phyloP scores from a whole-genome alignment of 2,329 filamentous ascomycete genomes.

The Hypoxylon sp. region DNA sequence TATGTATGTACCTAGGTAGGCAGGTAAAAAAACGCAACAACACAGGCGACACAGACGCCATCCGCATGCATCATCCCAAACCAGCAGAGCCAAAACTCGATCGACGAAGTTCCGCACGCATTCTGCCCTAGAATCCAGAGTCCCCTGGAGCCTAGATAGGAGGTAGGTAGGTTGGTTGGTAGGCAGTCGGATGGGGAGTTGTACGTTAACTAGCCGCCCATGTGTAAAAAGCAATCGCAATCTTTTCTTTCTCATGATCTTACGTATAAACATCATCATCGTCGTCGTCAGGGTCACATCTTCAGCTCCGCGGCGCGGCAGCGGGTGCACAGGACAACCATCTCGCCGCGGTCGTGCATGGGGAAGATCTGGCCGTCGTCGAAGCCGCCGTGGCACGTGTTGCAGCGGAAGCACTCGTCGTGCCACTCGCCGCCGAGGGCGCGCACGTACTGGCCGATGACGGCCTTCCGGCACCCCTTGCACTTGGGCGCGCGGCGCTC shows the following conservation, averaged over 20 bases:
- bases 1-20: no score
- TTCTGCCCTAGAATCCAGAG: no score
- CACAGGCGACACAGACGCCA: not conserved
- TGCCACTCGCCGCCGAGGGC: conserved; percentile 95
- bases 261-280: not conserved
- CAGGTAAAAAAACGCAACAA: conserved; percentile 8
- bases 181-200: no score
- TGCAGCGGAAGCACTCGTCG: conserved; percentile 87
- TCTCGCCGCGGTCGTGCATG: conserved; percentile 59
- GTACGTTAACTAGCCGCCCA: no score
- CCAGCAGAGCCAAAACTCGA: no score
- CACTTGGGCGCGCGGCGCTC: conserved; percentile 90
- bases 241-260: no score
- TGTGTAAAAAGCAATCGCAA: no score
- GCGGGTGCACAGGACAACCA: conserved; percentile 66
- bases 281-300: conserved; percentile 44
- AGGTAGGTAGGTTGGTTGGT: no score
- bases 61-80: not conserved
- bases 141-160: no score
- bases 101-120: no score
- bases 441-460: conserved; percentile 88
- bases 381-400: conserved; percentile 66
- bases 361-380: conserved; percentile 73
- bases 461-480: conserved; percentile 81
- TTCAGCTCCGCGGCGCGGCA: conserved; percentile 70